Evolutionary conservation across 2,329 filamentous ascomycete genomes (phyloP).

Genomic region (Apiospora saccharicola): DNA sequence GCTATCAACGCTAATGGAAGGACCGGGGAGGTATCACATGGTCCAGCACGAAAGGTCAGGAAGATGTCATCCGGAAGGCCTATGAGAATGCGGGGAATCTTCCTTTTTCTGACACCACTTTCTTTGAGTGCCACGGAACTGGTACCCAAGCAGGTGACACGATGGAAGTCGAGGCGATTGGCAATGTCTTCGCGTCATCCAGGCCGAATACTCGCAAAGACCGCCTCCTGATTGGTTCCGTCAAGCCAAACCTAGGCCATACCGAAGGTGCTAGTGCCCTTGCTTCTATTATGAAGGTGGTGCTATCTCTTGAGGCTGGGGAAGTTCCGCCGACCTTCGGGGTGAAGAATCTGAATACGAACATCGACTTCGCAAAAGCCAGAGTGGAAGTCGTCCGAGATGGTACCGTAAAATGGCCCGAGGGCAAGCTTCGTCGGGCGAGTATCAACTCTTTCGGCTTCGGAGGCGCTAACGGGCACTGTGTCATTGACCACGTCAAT

Average conservation of each 20-base stretch:
- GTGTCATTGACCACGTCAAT: conserved; percentile 37
- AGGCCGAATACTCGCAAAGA: conserved; percentile 19
- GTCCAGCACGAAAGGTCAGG: conserved; percentile 33
- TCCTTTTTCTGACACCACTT: conserved; percentile 28
- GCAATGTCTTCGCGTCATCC: conserved; percentile 23
- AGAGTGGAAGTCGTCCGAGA: conserved; percentile 31
- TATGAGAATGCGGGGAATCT: conserved; percentile 33
- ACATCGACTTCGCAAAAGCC: conserved; percentile 35
- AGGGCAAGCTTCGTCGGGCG: conserved; percentile 29
- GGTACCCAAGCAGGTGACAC: conserved; percentile 51
- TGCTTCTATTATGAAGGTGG: conserved; percentile 34
- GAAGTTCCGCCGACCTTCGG: conserved; percentile 36
- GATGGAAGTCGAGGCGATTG: conserved; percentile 46
- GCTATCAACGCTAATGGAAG: conserved; percentile 36
- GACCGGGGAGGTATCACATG: conserved; percentile 34
- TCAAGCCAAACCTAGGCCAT: conserved; percentile 35
- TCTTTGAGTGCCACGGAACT: conserved; percentile 41
- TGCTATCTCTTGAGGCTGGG: conserved; percentile 35
- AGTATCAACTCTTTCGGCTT: conserved; percentile 47
- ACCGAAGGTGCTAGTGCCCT: conserved; percentile 39
- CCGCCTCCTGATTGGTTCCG: conserved; percentile 33
- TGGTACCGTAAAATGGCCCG: conserved; percentile 34
- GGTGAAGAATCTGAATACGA: conserved; percentile 35
- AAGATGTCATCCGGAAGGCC: conserved; percentile 34
- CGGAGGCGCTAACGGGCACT: conserved; percentile 46